Conservation (phyloP, 441 rosid species). For the Monsonia emarginata region DNA sequence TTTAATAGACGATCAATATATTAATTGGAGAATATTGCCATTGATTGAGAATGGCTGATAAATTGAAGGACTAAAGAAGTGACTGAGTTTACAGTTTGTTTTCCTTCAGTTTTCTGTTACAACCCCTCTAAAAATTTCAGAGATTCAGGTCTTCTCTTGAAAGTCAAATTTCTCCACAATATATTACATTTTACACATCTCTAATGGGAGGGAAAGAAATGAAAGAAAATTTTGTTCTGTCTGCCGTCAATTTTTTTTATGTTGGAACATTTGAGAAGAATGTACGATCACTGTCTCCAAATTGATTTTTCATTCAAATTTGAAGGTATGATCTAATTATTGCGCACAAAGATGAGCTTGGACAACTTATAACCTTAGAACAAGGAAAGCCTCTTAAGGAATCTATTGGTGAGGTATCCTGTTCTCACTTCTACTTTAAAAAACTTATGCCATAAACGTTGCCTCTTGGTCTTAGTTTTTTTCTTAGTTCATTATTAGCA, state of each 20-base stretch:
- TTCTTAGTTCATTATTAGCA: constrained; percentile 19
- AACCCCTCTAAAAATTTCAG: not conserved
- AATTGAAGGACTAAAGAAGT: not conserved
- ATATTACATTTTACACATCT: not conserved
- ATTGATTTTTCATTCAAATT: constrained; percentile 11
- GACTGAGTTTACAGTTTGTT: not conserved
- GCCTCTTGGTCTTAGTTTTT: constrained; percentile 13
- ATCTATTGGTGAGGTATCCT: constrained; percentile 79
- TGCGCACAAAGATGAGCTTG: constrained; percentile 85
- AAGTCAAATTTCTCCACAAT: not conserved
- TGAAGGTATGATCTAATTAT: constrained; percentile 70
- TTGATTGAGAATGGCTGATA: not conserved
- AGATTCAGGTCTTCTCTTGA: constrained; percentile 5
- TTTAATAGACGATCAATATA: not conserved
- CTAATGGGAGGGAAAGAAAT: not conserved
- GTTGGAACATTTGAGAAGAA: not conserved
- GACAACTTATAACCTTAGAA: constrained; percentile 86
- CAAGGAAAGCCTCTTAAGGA: constrained; percentile 92
- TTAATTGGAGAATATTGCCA: not conserved
- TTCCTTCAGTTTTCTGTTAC: not conserved
- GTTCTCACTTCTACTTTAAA: constrained; percentile 18
- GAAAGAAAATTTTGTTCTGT: too few relatives aligned
- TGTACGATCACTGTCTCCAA: not conserved
- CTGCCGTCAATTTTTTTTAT: too few relatives aligned
- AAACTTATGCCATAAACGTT: constrained; percentile 17